These are phyloP conservation scores for Lepidium aucheri DNA, from an alignment of 345 rosid species.

Conservation along the genomic window DNA sequence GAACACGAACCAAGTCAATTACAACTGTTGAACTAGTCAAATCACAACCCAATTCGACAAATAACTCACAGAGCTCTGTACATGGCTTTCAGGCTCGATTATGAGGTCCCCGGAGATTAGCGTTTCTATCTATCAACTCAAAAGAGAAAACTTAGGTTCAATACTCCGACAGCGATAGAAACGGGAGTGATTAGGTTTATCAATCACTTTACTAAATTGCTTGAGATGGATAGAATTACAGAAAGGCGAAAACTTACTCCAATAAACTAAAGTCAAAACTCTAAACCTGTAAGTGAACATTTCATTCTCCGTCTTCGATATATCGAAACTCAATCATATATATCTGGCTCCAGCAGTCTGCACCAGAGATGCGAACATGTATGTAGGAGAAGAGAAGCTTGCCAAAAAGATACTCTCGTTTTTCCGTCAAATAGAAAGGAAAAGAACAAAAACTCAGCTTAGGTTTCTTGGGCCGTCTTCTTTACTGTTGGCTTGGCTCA, in stretches of 20 bases:
- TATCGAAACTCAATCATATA: background rate
- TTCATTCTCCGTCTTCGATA: background rate
- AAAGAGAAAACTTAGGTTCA: background rate
- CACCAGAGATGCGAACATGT: slow-evolving; percentile 2
- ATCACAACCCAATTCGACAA: background rate
- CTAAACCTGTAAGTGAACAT: background rate
- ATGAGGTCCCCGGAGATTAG: background rate
- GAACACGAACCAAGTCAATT: slow-evolving; percentile 1
- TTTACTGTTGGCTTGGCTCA: background rate
- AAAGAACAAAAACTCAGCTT: background rate
- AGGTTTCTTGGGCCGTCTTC: slow-evolving; percentile 11
- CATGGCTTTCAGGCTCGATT: slow-evolving; percentile 2
- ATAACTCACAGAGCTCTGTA: slow-evolving; percentile 28
- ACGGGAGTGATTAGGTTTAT: background rate
- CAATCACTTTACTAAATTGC: background rate
- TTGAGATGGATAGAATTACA: background rate
- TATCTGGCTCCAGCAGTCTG: slow-evolving; percentile 1
- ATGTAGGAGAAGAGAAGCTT: background rate
- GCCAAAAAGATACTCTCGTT: background rate
- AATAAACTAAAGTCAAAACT: background rate
- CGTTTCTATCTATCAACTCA: background rate
- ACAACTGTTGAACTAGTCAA: background rate
- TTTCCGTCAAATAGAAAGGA: too few relatives aligned
- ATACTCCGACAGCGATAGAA: background rate
- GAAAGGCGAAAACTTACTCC: slow-evolving; percentile 6